Evolutionary conservation across 345 rosid genomes (phyloP).

Genomic region (Pugionium dolabratum): DNA sequence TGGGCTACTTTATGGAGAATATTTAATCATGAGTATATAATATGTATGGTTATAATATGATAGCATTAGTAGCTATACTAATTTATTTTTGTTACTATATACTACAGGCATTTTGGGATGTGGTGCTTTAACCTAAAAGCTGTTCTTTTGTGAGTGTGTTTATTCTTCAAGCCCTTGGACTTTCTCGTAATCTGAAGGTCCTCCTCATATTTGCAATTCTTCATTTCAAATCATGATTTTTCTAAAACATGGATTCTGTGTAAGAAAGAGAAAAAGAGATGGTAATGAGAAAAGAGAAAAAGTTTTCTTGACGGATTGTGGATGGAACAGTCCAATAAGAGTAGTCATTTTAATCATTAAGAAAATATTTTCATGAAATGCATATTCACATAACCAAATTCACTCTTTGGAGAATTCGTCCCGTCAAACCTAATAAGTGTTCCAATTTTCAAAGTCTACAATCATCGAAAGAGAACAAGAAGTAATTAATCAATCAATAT

Average conservation of each 20-base stretch:
- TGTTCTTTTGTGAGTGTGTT: background rate
- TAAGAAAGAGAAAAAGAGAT: background rate
- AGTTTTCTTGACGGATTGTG: background rate
- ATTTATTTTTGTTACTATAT: constrained; percentile 1
- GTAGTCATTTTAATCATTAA: no score
- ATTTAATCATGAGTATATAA: constrained; percentile 34
- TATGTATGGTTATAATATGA: constrained; percentile 34
- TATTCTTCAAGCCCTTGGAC: background rate
- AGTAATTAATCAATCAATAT: no score
- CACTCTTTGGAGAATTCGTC: no score
- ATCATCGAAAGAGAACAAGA: no score
- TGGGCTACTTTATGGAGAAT: constrained; percentile 24
- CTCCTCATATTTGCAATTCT: background rate
- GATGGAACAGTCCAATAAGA: background rate
- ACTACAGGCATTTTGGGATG: constrained; percentile 14
- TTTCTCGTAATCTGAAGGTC: background rate
- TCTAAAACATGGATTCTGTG: constrained; percentile 1
- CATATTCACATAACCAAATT: no score
- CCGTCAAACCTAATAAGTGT: no score
- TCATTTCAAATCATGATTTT: background rate
- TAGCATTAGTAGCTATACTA: constrained; percentile 21
- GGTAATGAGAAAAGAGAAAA: background rate
- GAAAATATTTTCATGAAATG: no score
- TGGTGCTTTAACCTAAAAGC: background rate
- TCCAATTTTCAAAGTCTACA: no score